Conservation (phyloP, 2,329 filamentous ascomycete genomes). For the Bipolaris victoriae region DNA sequence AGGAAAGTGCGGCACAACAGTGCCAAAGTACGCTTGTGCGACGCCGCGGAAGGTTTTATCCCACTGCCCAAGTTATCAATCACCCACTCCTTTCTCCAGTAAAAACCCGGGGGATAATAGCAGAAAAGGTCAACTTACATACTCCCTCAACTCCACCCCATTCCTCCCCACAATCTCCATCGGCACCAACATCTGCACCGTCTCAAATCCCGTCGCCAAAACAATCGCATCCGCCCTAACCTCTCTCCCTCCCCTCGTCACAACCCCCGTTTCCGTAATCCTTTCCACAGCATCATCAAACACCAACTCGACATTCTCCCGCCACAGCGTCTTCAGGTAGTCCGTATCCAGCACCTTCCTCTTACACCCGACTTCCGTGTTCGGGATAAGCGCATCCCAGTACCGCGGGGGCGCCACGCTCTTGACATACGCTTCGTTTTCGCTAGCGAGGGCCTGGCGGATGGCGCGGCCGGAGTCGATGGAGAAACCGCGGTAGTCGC, state of each 20-base stretch:
- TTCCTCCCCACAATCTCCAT: conserved; percentile 55
- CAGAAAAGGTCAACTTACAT: conserved; percentile 31
- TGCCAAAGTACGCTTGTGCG: conserved; percentile 57
- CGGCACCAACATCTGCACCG: conserved; percentile 55
- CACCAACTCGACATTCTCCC: conserved; percentile 53
- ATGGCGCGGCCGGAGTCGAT: conserved; percentile 48
- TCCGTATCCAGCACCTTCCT: conserved; percentile 57
- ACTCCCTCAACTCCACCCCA: conserved; percentile 49
- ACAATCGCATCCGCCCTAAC: conserved; percentile 56
- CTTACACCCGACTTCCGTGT: conserved; percentile 57
- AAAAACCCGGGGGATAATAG: no score
- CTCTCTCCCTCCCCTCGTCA: conserved; percentile 48
- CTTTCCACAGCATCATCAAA: conserved; percentile 50
- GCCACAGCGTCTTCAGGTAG: conserved; percentile 54
- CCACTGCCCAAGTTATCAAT: conserved; percentile 42
- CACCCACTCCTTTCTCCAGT: not conserved
- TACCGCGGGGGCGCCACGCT: conserved; percentile 53
- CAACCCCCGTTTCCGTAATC: conserved; percentile 49
- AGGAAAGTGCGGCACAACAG: conserved; percentile 50
- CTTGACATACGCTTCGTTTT: conserved; percentile 53
- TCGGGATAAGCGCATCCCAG: conserved; percentile 53
- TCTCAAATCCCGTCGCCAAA: conserved; percentile 58
- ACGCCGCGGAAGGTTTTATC: conserved; percentile 44
- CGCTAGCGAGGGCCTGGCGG: conserved; percentile 46
- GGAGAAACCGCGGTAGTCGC: conserved; percentile 52